These are phyloP conservation scores for Claviceps sp. DNA, from an alignment of 2,329 filamentous ascomycete genomes.

Conservation along the genomic window DNA sequence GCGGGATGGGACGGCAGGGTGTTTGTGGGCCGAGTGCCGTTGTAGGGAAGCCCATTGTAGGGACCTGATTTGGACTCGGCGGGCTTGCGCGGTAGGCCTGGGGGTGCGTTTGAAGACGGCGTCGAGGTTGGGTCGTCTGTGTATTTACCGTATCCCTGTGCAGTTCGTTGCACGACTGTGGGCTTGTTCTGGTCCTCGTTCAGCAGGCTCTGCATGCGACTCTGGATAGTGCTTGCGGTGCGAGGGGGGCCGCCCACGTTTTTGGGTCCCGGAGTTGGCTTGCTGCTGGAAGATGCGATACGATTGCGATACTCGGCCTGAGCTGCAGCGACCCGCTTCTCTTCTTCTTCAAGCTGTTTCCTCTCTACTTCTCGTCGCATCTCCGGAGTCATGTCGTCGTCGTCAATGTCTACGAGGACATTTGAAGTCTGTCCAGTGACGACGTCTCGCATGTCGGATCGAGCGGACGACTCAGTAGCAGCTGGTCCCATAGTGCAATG, in stretches of 20 bases:
- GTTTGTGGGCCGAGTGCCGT: background rate
- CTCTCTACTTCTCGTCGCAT: conserved; percentile 84
- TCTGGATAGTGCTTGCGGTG: conserved; percentile 71
- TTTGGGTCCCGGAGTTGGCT: conserved; percentile 33
- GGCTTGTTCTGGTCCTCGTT: conserved; percentile 58
- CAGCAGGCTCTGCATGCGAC: conserved; percentile 73
- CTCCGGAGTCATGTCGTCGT: conserved; percentile 66
- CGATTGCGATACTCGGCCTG: conserved; percentile 77
- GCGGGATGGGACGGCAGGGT: conserved; percentile 12
- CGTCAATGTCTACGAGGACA: conserved; percentile 45
- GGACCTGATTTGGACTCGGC: background rate
- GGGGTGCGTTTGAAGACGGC: conserved; percentile 25
- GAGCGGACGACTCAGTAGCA: too few species aligned
- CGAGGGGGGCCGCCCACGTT: conserved; percentile 46
- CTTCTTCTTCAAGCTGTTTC: conserved; percentile 68
- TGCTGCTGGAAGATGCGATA: conserved; percentile 32
- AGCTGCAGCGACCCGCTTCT: conserved; percentile 75
- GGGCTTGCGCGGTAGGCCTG: conserved; percentile 39
- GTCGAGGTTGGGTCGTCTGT: conserved; percentile 40
- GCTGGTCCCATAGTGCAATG: background rate
- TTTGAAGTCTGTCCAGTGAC: conserved; percentile 44
- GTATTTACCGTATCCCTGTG: conserved; percentile 81
- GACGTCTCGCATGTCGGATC: background rate
- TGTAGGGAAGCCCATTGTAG: background rate
- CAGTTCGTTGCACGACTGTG: conserved; percentile 50